These are phyloP conservation scores for Vicia sativa DNA, from an alignment of 306 rosid species.

Conservation along the genomic window DNA sequence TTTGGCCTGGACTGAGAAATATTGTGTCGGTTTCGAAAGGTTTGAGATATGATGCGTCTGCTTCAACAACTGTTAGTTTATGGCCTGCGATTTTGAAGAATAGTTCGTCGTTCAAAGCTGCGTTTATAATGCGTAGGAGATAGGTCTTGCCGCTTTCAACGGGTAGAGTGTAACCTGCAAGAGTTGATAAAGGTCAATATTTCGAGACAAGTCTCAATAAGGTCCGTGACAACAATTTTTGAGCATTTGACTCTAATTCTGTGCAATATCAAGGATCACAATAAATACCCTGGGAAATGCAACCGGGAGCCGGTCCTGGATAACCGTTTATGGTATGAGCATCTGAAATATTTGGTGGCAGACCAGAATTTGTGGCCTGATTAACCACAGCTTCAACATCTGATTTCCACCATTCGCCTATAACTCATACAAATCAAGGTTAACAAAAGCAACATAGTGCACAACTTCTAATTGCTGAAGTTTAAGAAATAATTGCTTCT, in stretches of 20 bases:
- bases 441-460: slow-evolving; percentile 4
- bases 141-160: slow-evolving; percentile 75
- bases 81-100: slow-evolving; percentile 77
- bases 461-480: slow-evolving; percentile 8
- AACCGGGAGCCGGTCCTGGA: slow-evolving; percentile 61
- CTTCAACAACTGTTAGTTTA: slow-evolving; percentile 64
- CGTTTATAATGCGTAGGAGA: slow-evolving; percentile 71
- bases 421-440: slow-evolving; percentile 20
- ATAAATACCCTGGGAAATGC: slow-evolving; percentile 62
- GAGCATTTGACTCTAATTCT: background rate
- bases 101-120: slow-evolving; percentile 71
- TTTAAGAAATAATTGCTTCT: background rate
- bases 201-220: background rate
- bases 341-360: slow-evolving; percentile 73
- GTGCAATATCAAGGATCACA: background rate
- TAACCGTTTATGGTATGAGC: slow-evolving; percentile 71
- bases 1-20: slow-evolving; percentile 77
- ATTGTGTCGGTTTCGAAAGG: slow-evolving; percentile 69
- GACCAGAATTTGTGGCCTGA: slow-evolving; percentile 51
- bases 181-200: slow-evolving; percentile 20
- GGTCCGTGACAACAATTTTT: background rate
- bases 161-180: slow-evolving; percentile 63
- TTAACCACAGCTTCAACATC: slow-evolving; percentile 72
- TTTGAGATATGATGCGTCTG: slow-evolving; percentile 68
- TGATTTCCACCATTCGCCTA: slow-evolving; percentile 85